Conservation (phyloP, 148 eudicot species). For the Silene uniflora region DNA sequence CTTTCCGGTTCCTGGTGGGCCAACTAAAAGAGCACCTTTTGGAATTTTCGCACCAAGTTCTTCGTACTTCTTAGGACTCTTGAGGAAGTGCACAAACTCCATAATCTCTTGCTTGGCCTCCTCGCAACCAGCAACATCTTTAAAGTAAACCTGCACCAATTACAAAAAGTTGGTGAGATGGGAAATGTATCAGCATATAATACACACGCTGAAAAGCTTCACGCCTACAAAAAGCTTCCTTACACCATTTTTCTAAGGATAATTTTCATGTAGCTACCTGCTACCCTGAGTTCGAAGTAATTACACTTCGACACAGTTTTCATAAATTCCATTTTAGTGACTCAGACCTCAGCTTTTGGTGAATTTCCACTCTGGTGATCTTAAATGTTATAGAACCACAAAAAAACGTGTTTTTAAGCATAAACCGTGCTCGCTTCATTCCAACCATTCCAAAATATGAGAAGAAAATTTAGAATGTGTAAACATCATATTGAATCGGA, state of each 20-base stretch:
- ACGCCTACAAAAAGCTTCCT: neutral
- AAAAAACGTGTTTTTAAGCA: neutral
- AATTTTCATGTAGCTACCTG: too few relatives aligned
- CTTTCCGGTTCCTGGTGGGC: conserved; percentile 97
- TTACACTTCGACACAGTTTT: too few relatives aligned
- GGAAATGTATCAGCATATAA: neutral
- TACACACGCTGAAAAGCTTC: neutral
- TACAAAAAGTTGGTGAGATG: neutral
- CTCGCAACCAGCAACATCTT: conserved; percentile 78
- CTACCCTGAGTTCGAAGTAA: too few relatives aligned
- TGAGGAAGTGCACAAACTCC: conserved; percentile 92
- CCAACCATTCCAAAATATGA: neutral
- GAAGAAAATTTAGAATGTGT: neutral
- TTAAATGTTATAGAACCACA: too few relatives aligned
- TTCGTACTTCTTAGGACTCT: conserved; percentile 83
- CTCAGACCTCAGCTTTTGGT: too few relatives aligned
- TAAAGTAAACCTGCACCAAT: conserved; percentile 48
- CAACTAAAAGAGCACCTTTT: conserved; percentile 88
- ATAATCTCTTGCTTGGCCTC: conserved; percentile 79
- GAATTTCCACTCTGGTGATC: too few relatives aligned
- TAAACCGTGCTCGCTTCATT: neutral
- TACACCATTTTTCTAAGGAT: too few relatives aligned
- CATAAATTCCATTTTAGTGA: too few relatives aligned
- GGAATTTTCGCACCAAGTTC: conserved; percentile 89
- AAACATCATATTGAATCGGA: neutral